A percentile compares a stretch with the other conserved stretches of the same genome.
Evolutionary conservation across 2,329 filamentous ascomycete genomes (phyloP).

Genomic region (Dactylonectria macrodidyma): DNA sequence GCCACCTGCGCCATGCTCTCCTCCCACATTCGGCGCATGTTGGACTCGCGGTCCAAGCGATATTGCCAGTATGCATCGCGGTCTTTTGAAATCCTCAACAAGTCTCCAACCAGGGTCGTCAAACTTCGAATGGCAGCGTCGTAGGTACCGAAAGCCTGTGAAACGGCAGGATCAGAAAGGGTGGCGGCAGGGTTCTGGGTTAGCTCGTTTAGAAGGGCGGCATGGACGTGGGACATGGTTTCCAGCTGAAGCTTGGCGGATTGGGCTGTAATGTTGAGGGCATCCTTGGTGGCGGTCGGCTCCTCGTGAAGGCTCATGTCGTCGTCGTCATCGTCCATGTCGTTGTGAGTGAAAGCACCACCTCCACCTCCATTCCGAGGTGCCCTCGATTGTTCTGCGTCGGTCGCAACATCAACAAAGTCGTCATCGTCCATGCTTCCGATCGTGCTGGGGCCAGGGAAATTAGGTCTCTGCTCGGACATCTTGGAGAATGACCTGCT

Average conservation of each 20-base stretch:
- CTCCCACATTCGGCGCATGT: constrained; percentile 97
- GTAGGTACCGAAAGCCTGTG: constrained; percentile 86
- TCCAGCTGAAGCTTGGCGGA: constrained; percentile 95
- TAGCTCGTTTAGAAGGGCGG: constrained; percentile 81
- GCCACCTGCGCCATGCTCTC: constrained; percentile 99
- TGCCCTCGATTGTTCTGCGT: constrained; percentile 57
- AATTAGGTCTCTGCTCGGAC: constrained; percentile 53
- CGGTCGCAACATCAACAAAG: constrained; percentile 62
- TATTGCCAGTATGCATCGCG: constrained; percentile 98
- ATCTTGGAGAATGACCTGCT: constrained; percentile 49
- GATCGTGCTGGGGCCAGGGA: constrained; percentile 59
- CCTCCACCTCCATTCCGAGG: constrained; percentile 52
- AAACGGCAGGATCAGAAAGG: constrained; percentile 82
- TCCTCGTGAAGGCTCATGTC: constrained; percentile 84
- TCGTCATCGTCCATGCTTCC: constrained; percentile 69
- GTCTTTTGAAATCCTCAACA: constrained; percentile 93
- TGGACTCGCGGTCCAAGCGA: constrained; percentile 89
- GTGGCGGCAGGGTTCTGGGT: constrained; percentile 77
- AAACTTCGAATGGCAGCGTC: constrained; percentile 91
- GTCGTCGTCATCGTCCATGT: constrained; percentile 79
- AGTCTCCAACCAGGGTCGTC: constrained; percentile 85
- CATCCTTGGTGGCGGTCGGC: constrained; percentile 85
- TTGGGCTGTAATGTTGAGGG: constrained; percentile 96
- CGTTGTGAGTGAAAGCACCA: constrained; percentile 54
- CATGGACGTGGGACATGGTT: constrained; percentile 86